Conservation (phyloP, 805 yeast species). For the Ogataea nitratoaversa region DNA sequence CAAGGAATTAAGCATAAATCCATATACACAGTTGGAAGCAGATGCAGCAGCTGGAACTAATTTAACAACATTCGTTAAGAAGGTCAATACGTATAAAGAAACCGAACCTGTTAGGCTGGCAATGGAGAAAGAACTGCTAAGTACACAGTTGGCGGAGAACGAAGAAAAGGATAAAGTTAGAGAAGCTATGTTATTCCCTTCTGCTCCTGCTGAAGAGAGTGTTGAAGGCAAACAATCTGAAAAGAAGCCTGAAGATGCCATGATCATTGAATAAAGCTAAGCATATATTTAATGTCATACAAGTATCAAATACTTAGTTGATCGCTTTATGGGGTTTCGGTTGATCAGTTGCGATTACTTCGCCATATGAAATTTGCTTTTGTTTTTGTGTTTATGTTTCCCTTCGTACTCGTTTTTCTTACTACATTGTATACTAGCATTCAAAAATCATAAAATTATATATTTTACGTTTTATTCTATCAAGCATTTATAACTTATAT, state of each 20-base stretch:
- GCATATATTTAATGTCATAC: no score
- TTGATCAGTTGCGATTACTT: no score
- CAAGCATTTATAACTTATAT: no score
- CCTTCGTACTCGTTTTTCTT: neutral
- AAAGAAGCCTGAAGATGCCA: no score
- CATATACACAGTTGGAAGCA: constrained; percentile 84
- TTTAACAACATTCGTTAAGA: constrained; percentile 58
- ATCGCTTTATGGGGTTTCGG: no score
- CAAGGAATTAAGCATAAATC: constrained; percentile 67
- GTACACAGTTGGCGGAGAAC: constrained; percentile 26
- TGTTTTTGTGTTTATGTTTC: neutral
- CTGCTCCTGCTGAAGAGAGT: constrained; percentile 14
- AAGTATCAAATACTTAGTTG: no score
- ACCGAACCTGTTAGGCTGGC: constrained; percentile 43
- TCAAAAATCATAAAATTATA: neutral
- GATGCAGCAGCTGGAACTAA: constrained; percentile 87
- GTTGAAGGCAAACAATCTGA: no score
- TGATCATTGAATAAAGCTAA: neutral
- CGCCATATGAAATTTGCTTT: no score
- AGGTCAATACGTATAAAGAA: constrained; percentile 55
- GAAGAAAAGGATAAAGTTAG: constrained; percentile 29
- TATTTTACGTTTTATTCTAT: neutral
- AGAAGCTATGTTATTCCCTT: constrained; percentile 24
- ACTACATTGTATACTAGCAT: neutral
- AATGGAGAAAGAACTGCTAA: constrained; percentile 36